Evolutionary conservation across 257 asterid genomes (phyloP), one percentile per base, ranked within the genome.

Genomic region (Solanum pimpinellifolium): DNA sequence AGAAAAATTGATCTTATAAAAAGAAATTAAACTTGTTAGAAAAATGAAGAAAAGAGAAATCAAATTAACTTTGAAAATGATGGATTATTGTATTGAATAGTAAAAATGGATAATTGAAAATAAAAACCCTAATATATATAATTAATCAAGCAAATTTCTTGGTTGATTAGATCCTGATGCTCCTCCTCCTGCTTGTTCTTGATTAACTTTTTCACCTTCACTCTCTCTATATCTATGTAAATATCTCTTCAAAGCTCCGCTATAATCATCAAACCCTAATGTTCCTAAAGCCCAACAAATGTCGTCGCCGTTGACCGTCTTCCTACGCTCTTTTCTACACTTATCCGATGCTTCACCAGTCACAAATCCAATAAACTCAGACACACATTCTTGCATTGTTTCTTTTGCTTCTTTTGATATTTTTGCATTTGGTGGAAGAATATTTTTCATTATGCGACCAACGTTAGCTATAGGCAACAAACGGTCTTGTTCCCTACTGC

Each of bases 311-410:
- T 93, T 93, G 31, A 94, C 93, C 35, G 98, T 94, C 65, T 94
- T 94, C 39, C 96, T 78, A 59, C 94, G 87, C 90, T 94, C 96
- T 75, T 90, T 92, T 37, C 92, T 92, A 86, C 98, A 94, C 94
- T 89, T 94, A 39, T 94, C 96, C 2, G 98, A 93, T 8, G 96
- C 96, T 77, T 94, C 98, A 1, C 96, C 68, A 1, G 98, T 94
- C 66, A 94, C 98, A 39, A 94, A 94, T 41, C 94, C 91, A 29
- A 94, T 92, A 90, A 94, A 94, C 80, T 94, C 98, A 1, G 98
- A 94, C n/a, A 90, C 98, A 16, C 96, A 94, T 87, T 94, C 96
- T 75, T 94, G 98, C 95, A 94, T 92, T 16, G 96, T 94, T 60
- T 94, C 98, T 69, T 94, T 94, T 44, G 96, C 94, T 88, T 94